These are phyloP conservation scores for Tricholomella constricta DNA, from an alignment of 768 basidiomycete genomes.

Conservation along the genomic window DNA sequence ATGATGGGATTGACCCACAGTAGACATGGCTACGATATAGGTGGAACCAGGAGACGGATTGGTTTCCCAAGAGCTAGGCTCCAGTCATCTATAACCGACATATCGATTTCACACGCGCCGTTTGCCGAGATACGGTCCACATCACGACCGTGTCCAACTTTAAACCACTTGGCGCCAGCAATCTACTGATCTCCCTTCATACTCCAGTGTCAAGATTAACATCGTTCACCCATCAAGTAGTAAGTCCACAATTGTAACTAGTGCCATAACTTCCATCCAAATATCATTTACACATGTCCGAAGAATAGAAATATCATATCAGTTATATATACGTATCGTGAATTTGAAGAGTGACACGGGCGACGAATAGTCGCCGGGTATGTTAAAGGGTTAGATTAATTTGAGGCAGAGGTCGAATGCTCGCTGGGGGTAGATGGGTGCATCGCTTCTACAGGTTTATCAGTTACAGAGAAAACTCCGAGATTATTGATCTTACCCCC, in stretches of 20 bases:
- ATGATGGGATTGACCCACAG: constrained; percentile 34
- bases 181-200: background rate
- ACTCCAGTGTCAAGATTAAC: background rate
- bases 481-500: constrained; percentile 43
- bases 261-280: constrained; percentile 19
- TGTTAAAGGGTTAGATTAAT: constrained; percentile 10
- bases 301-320: constrained; percentile 12
- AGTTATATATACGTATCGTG: constrained; percentile 12
- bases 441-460: constrained; percentile 40
- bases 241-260: constrained; percentile 16
- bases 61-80: constrained; percentile 16
- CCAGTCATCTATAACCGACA: constrained; percentile 17
- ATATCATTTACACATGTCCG: constrained; percentile 16
- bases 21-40: constrained; percentile 47
- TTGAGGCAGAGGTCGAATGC: constrained; percentile 8
- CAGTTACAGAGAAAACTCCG: background rate
- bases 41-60: constrained; percentile 22
- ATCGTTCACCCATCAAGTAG: constrained; percentile 4
- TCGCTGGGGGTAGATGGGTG: constrained; percentile 30
- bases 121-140: constrained; percentile 37
- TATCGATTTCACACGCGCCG: constrained; percentile 77
- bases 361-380: constrained; percentile 13
- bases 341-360: constrained; percentile 4
- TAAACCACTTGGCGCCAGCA: background rate
- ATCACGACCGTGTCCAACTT: constrained; percentile 1